Evolutionary conservation across 768 basidiomycete genomes (phyloP), one percentile per base, ranked within the genome.

Genomic region (Termitomyces sp.): DNA sequence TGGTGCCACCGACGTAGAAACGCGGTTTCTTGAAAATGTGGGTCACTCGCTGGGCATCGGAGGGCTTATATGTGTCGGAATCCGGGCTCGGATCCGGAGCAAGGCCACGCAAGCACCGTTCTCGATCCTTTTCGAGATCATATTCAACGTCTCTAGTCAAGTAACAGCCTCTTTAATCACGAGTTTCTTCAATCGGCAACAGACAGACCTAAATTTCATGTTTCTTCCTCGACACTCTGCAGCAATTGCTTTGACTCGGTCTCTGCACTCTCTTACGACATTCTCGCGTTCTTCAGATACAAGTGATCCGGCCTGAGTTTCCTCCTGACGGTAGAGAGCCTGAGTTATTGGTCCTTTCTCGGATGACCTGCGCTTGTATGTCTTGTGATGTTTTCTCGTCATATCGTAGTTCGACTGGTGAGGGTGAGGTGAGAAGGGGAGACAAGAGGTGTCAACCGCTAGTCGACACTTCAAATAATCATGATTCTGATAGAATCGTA

Each of bases 1-100:
- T 67, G 4, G 75, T 69, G 7, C 76, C 80, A 54, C 77, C 74
- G 33, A 76, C 62, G 65, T 79, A 81, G 65, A 84, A 84, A 9
- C 72, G 65, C 0, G 83, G 82, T 0, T 80, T 73, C 9, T 80
- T 74, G 55, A 82, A 84, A 12, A 84, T 79, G 40, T 83, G 75
- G 0, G 76, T 72, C n/a, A 82, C 77, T 9, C 82, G 74, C 37
- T 70, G 75, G 12, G 80, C 75, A 57, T 77, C 79, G 3, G 79
- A 70, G 9, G 79, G 70, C 40, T 40, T 55, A 57, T 65, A 69
- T 20, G 50, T 12, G 44, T 24, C 37, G n/a, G 37, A 46, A 12
- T 26, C 49, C 24, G 30, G 26, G 5, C 16, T 8, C 13, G 18
- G 14, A 33, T 61, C 49, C n/a, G 39, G 22, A 9, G 55, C 37